Conservation (phyloP, 495 filamentous ascomycete genomes). For the Daldinia grandis region DNA sequence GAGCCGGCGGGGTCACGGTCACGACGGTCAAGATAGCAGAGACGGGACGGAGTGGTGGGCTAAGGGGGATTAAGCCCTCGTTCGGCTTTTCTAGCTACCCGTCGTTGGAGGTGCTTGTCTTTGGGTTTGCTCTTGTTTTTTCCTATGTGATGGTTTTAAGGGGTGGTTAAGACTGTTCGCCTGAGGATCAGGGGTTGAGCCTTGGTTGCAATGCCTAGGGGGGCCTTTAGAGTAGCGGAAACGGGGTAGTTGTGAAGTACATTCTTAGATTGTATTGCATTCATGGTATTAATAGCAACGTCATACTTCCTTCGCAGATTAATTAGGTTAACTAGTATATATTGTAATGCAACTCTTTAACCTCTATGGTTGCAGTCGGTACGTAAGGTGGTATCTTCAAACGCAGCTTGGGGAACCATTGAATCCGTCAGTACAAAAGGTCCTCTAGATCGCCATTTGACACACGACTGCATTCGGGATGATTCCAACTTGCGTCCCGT, state of each 20-base stretch:
- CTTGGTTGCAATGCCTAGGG: background rate
- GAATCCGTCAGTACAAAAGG: constrained; percentile 27
- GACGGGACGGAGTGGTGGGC: constrained; percentile 20
- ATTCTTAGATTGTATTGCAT: background rate
- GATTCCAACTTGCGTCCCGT: background rate
- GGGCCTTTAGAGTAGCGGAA: background rate
- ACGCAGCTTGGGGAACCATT: background rate
- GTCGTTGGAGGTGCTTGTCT: constrained; percentile 7
- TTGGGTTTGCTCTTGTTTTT: constrained; percentile 9
- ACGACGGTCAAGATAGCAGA: constrained; percentile 31
- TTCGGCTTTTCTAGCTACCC: constrained; percentile 27
- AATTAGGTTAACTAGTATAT: background rate
- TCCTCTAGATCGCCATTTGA: constrained; percentile 1
- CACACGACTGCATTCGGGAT: background rate
- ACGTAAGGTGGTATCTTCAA: background rate
- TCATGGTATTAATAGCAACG: background rate
- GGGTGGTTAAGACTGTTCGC: constrained; percentile 14
- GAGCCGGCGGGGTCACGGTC: constrained; percentile 18
- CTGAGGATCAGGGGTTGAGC: background rate
- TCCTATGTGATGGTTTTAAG: constrained; percentile 21
- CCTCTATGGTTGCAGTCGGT: constrained; percentile 16
- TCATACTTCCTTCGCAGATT: background rate
- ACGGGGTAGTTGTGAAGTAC: background rate
- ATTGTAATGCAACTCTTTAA: too few species aligned
- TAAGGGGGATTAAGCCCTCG: background rate